Evolutionary conservation across 257 asterid genomes (phyloP), one percentile per base, ranked within the genome.

Genomic region (Plantago ovata): DNA sequence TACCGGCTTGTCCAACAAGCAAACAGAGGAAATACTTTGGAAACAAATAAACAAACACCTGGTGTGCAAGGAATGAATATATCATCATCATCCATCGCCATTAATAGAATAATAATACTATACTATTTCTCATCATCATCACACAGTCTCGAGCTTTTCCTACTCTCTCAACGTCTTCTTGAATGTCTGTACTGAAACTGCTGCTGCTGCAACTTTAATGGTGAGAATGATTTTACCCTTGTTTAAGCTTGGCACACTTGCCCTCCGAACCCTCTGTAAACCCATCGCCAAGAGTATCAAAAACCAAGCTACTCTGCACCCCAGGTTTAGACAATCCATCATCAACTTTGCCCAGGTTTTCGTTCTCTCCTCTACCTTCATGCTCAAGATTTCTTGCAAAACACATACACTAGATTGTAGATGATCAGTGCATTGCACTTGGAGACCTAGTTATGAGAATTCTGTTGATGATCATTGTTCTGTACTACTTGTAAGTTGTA

Each of bases 231-330:
- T 84, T 55, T 56, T 89, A 65, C 95, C 97, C 32, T 67, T 89
- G 16, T 77, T 84, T 24, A 89, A 89, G 81, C 77, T 89, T 4
- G 97, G 94, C 36, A 68, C 94, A 45, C 92, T 89, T 69, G 93
- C 94, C 49, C 77, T 89, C 54, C 84, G 60, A 71, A 75, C 95
- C 21, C 41, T 89, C 50, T 81, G 94, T 71, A 89, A 89, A 72
- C 97, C 95, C 58, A 75, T 89, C 16, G 95, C 84, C 11, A 84
- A 77, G 54, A 84, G 95, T 58, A 77, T 89, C 63, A 89, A 89
- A 84, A 82, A 77, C 64, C 73, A 86, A 63, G 97, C 94, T 23
- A 84, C 83, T 21, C 41, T 69, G 2, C 83, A 86, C 61, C 95
- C 97, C 9, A 72, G 69, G 63, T 89, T 89, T 72, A 66, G 95